Conservation (phyloP, 768 basidiomycete genomes). For the Lactarius deliciosus region DNA sequence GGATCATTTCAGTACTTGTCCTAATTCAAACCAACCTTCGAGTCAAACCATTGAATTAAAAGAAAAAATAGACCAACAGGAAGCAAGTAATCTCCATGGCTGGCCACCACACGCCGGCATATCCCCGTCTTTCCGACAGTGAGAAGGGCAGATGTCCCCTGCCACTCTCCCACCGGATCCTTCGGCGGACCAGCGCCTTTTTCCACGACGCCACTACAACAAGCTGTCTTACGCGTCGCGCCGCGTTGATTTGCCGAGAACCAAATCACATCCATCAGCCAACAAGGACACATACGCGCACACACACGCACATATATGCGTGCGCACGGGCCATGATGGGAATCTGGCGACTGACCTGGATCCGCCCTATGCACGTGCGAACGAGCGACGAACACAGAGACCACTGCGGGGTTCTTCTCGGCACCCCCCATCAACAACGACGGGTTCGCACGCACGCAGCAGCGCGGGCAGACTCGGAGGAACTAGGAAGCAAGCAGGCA, state of each 20-base stretch:
- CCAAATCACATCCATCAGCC: no score
- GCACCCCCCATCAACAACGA: not conserved
- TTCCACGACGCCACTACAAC: not conserved
- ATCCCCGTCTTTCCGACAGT: not conserved
- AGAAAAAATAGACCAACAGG: not conserved
- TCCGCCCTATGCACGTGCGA: not conserved
- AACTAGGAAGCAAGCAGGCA: not conserved
- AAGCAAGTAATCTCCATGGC: not conserved
- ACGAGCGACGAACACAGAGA: not conserved
- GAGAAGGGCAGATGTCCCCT: not conserved
- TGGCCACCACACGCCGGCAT: not conserved
- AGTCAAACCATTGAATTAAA: not conserved
- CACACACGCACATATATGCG: not conserved
- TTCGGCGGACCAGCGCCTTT: not conserved
- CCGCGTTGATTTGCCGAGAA: not conserved
- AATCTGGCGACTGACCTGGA: not conserved
- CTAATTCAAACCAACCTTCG: not conserved
- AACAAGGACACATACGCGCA: not conserved
- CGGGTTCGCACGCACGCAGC: not conserved
- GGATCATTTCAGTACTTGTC: not conserved
- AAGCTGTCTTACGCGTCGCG: not conserved
- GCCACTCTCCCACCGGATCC: not conserved
- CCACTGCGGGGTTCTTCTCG: not conserved
- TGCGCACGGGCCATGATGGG: not conserved
- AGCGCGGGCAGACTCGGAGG: not conserved